Evolutionary conservation across 257 asterid species (phyloP).

Genomic region (Solanum dulcamara): DNA sequence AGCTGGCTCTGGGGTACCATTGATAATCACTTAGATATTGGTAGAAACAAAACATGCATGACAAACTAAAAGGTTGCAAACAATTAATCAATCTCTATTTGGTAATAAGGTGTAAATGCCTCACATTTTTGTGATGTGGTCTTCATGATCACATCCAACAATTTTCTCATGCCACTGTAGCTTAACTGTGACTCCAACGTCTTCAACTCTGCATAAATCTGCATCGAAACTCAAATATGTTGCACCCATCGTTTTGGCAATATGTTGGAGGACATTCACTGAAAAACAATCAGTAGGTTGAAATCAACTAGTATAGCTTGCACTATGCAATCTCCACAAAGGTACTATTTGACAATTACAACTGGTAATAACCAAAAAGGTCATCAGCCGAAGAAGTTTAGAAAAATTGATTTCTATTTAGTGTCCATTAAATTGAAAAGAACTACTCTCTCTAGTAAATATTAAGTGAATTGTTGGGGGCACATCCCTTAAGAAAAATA

Average conservation of each 20-base stretch:
- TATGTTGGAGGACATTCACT: constrained; percentile 66
- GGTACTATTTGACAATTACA: background rate
- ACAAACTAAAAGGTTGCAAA: background rate
- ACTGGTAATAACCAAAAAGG: background rate
- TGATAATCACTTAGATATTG: background rate
- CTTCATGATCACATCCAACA: constrained; percentile 48
- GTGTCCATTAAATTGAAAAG: background rate
- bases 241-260: constrained; percentile 73
- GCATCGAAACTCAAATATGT: constrained; percentile 51
- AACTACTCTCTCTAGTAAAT: background rate
- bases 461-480: background rate
- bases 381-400: background rate
- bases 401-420: background rate
- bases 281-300: background rate
- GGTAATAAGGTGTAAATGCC: background rate
- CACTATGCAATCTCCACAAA: background rate
- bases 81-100: background rate
- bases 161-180: constrained; percentile 41
- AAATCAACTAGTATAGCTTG: background rate
- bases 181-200: constrained; percentile 37
- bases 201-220: constrained; percentile 42
- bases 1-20: background rate
- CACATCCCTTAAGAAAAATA: background rate
- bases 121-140: constrained; percentile 67
- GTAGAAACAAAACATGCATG: background rate